Base-by-base conservation (phyloP, 2,329 filamentous ascomycete genomes). In the Nemania sp. region DNA sequence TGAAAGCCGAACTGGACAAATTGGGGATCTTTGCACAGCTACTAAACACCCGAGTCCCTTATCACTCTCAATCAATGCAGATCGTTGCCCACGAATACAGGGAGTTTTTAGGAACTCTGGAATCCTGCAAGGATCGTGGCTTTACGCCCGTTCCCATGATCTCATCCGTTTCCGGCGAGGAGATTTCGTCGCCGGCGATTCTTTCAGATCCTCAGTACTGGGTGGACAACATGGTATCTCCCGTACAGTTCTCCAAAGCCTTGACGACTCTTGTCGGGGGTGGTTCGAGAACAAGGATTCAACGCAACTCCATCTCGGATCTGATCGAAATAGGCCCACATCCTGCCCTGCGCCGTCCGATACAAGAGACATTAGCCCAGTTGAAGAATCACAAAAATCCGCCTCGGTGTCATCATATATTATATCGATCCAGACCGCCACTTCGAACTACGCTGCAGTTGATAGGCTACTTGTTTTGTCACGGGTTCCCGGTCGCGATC, bases 21-120 rank as follows among this genome's bases (percentile, higher is more conserved):
- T 11, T 4, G 5, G 20, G 52, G 1, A 53, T 69, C 1, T 74
- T 75, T 56, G 62, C 63, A 0, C 67, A 70, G 2, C 68, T 65
- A 21, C 65, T 77, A 63, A 2, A 68, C 73, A 3, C 56, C 59
- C 20, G 43, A 2, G 59, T 67, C 2, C 74, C 75, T 3, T 77
- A 75, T 55, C 75, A 77, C 46, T 76, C 74, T 9, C 54, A 43
- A n/a, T 68, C 73, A 18, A 76, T 77, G 72, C 10, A 4, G 2
- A 10, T 3, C 35, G 3, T 37, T 11, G 3, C 11, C 11, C 2
- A 11, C 11, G 35, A 37, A 37, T 37, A 37, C 35, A 37, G 10
- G 10, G 35, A 37, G 3, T 10, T 37, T 15, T 3, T 37, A 10
- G 35, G 35, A 3, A 11, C 10, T 11, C 9, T 37, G 35, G 35